Percentiles rank a stretch among this genome's conserved stretches.
phyloP scores from a whole-genome alignment of 495 filamentous ascomycete genomes.

The Aspergillus taichungensis region DNA sequence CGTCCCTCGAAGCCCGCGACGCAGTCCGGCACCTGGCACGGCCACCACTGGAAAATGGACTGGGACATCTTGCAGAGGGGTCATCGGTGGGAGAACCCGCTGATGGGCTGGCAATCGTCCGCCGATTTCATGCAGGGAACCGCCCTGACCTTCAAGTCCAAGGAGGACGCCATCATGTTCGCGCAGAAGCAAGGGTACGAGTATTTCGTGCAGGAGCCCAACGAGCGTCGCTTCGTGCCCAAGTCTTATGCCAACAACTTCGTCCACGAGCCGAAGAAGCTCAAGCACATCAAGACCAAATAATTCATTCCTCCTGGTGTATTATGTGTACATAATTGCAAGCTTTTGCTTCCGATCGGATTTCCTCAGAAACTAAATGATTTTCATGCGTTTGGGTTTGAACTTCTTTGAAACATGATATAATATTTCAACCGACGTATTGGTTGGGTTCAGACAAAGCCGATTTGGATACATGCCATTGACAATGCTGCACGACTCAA shows the following conservation, averaged over 20 bases:
- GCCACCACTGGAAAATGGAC: conserved; percentile 91
- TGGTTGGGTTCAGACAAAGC: no score
- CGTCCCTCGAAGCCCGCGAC: conserved; percentile 83
- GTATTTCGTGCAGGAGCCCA: conserved; percentile 97
- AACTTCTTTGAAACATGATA: no score
- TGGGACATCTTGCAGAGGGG: conserved; percentile 87
- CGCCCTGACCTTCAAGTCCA: conserved; percentile 77
- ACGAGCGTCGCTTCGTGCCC: conserved; percentile 70
- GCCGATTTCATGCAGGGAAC: conserved; percentile 90
- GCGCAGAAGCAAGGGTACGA: conserved; percentile 99
- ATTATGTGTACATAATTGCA: conserved; percentile 36
- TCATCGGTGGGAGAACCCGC: conserved; percentile 93
- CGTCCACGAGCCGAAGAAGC: conserved; percentile 66
- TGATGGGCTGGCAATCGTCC: conserved; percentile 98
- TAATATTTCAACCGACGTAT: no score
- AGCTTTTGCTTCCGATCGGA: conserved; percentile 11
- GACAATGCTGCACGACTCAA: no score
- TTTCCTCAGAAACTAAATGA: background rate
- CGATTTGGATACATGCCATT: no score
- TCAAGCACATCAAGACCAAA: conserved; percentile 93
- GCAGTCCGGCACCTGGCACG: conserved; percentile 80
- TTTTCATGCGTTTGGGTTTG: no score
- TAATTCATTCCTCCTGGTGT: conserved; percentile 36
- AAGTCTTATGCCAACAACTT: conserved; percentile 99
- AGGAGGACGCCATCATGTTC: conserved; percentile 91